A percentile compares a stretch with the other conserved stretches of the same genome.
These are phyloP conservation scores for Triangularia setosa DNA, from an alignment of 2,329 filamentous ascomycete genomes.

Conservation along the genomic window DNA sequence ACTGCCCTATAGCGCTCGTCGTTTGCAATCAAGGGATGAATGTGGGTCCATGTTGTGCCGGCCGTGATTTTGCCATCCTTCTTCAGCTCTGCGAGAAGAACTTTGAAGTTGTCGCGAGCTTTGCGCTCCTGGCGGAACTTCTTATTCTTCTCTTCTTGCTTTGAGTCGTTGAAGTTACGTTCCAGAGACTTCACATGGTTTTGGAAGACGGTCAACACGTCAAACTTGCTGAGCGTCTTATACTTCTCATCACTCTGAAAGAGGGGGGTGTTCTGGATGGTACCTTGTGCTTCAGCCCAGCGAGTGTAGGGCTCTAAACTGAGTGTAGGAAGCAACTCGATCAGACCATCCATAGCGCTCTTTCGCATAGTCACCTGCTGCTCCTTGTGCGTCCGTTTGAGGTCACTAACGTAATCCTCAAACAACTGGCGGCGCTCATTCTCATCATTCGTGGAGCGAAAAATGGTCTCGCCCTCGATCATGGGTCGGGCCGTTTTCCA, in stretches of 20 bases:
- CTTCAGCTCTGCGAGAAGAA: conserved; percentile 70
- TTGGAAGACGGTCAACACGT: conserved; percentile 89
- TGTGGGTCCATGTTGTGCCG: conserved; percentile 82
- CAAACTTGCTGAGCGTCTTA: conserved; percentile 77
- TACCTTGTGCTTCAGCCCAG: conserved; percentile 84
- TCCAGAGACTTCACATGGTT: conserved; percentile 92
- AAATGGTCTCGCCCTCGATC: conserved; percentile 92
- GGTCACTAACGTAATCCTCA: conserved; percentile 83
- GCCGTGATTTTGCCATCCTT: conserved; percentile 79
- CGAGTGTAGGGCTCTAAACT: conserved; percentile 89
- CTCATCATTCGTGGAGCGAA: conserved; percentile 85
- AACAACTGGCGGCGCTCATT: conserved; percentile 85
- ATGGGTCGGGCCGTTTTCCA: conserved; percentile 96
- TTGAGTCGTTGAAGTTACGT: conserved; percentile 83
- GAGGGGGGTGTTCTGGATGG: conserved; percentile 71
- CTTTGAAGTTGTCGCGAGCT: conserved; percentile 75
- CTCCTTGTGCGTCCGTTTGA: conserved; percentile 77
- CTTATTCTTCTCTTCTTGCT: conserved; percentile 79
- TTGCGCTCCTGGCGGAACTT: conserved; percentile 80
- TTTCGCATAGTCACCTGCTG: conserved; percentile 68
- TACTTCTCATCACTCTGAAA: conserved; percentile 84
- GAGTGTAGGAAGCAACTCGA: conserved; percentile 71
- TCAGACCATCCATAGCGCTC: conserved; percentile 78
- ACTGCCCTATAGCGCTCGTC: conserved; percentile 82
- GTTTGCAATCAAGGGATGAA: conserved; percentile 69